Evolutionary conservation across 768 basidiomycete species (phyloP), one percentile per base, ranked within the genome.

Genomic region (Russula emetica): DNA sequence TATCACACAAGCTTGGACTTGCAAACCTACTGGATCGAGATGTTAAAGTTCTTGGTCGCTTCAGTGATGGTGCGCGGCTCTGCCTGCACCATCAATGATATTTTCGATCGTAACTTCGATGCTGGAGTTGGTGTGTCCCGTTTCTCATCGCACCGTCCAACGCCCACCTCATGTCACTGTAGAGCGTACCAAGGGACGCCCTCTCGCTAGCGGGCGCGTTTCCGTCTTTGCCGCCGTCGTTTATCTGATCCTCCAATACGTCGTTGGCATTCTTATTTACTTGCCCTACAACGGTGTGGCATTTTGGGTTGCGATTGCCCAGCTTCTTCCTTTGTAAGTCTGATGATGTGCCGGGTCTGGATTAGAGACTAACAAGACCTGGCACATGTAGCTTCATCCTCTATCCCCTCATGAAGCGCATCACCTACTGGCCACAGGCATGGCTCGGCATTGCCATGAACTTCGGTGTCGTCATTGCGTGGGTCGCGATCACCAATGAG

Each of bases 371-470:
- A 40, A 66, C 44, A 13, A 2, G 11, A 55, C 18, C n/a, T 36
- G 20, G 28, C 68, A 67, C 32, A 54, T 64, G 22, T 10, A 74
- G 75, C 9, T 68, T 68, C 58, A 63, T 67, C 40, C 71, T 81
- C 55, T 83, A 82, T 70, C 84, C 84, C 9, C 74, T 85, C 20
- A 73, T 83, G 56, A 85, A 85, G 66, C 77, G 83, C 7, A 71
- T 79, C 45, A 85, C 84, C 0, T 73, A 84, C 66, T 85, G 83
- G 83, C 84, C 84, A 0, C 84, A 85, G 67, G 83, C 83, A 0
- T 84, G 82, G 82, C 78, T 85, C 2, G 83, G 84, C 28, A 65
- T 68, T 57, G 61, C 66, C 22, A 83, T 83, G 80, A 83, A 82
- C 67, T 81, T 82, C 40, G 79, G 82, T 9, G 60, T 82, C 60